Evolutionary conservation across 2,329 filamentous ascomycete genomes (phyloP), one percentile per base, ranked within the genome.

Genomic region (Exophiala lecanii-corni): DNA sequence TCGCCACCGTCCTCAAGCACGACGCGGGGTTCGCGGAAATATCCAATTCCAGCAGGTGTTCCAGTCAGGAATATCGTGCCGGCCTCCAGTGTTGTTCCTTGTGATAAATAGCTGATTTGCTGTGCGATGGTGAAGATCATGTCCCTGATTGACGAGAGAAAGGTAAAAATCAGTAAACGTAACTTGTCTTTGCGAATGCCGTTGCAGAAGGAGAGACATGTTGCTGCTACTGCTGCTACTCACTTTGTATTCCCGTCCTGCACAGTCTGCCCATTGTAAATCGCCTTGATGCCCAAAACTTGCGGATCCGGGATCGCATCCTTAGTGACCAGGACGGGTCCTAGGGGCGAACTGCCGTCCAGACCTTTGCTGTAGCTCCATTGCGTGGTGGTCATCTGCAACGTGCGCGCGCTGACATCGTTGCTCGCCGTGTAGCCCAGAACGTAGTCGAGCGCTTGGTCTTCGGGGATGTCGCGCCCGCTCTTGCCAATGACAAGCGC

Each of bases 21-120:
- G 10, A 68, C 55, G 28, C 66, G 66, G 0, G 66, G 66, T 19
- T 62, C 58, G 15, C 63, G 59, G 56, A 67, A 64, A 3, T 59
- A 63, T 4, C 69, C 69, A 25, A 72, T 68, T 20, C 69, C 68
- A 0, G 64, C 60, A 0, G 62, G 62, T 1, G 69, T 70, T n/a
- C 67, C 66, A 2, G 65, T 68, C 57, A 68, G 60, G 41, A 69
- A 62, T 6, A 66, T 51, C 3, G 61, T 67, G 13, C 64, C 65
- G 23, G 55, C 56, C 39, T 62, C 57, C 3, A 69, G 53, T 1
- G 64, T 67, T 3, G 61, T 67, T 18, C 65, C 65, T 45, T 64
- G 61, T 3, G 61, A 65, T 2, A 67, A 42, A 18, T 60, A 65
- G 19, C 60, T 47, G 39, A 67, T 62, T 17, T 58, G 63, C 30